Evolutionary conservation across 2,329 filamentous ascomycete species (phyloP).

Genomic region (Didymella pomorum): DNA sequence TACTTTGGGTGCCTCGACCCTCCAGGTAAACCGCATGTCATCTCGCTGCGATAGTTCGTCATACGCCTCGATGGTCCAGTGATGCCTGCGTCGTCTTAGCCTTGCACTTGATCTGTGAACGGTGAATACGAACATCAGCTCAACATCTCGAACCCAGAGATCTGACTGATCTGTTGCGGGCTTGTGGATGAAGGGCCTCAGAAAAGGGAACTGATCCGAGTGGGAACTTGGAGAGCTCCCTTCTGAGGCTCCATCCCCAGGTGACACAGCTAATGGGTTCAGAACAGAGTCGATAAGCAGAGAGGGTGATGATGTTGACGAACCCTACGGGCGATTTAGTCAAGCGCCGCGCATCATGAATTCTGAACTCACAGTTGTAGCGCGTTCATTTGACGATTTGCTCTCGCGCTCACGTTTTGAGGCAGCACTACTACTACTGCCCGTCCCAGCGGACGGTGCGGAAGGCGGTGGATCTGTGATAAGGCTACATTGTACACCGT

Average conservation of each 20-base stretch:
- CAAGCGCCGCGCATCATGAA: not conserved
- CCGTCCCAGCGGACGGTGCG: constrained; percentile 21
- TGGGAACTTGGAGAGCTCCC: constrained; percentile 38
- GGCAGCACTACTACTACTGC: constrained; percentile 21
- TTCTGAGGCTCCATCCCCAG: constrained; percentile 29
- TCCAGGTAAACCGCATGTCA: constrained; percentile 46
- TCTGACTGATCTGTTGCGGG: constrained; percentile 31
- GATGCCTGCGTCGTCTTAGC: constrained; percentile 33
- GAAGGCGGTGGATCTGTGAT: constrained; percentile 35
- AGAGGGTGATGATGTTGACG: constrained; percentile 28
- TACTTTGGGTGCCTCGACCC: constrained; percentile 44
- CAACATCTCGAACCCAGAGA: constrained; percentile 46
- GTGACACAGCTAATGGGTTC: constrained; percentile 25
- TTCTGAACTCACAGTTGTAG: constrained; percentile 27
- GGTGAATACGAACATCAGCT: constrained; percentile 41
- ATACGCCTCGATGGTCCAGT: constrained; percentile 44
- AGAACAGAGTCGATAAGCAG: constrained; percentile 34
- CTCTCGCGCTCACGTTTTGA: constrained; percentile 25
- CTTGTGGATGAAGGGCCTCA: constrained; percentile 42
- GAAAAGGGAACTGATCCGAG: constrained; percentile 44
- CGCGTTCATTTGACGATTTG: constrained; percentile 23
- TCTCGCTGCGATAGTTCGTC: constrained; percentile 34
- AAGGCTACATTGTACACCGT: constrained; percentile 49
- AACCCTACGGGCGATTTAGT: constrained; percentile 22
- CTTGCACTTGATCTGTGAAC: not conserved